Conservation (phyloP, 78 protist genomes). For the Dictyostelium purpureum region DNA sequence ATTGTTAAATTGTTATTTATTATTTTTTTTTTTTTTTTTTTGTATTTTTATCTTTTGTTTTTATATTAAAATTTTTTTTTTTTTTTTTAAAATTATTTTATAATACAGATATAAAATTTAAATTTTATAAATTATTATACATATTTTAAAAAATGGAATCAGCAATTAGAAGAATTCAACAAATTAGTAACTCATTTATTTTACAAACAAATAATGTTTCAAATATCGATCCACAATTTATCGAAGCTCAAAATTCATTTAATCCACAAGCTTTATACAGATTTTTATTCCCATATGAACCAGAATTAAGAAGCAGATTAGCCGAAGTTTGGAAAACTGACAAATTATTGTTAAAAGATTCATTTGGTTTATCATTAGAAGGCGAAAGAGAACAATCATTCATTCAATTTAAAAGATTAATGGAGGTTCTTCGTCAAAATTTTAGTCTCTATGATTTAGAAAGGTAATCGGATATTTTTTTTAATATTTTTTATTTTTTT, state of each 20-base stretch:
- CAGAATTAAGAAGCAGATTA: slow-evolving; percentile 14
- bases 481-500: neutral
- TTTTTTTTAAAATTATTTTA: no score
- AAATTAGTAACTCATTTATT: neutral
- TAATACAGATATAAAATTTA: no score
- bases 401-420: neutral
- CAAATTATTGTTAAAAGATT: neutral
- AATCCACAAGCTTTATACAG: slow-evolving; percentile 12
- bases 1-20: no score
- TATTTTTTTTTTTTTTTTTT: no score
- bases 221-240: neutral
- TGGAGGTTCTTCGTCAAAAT: neutral
- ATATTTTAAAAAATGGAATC: no score
- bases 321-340: neutral
- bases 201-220: neutral
- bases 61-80: no score
- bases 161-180: slow-evolving; percentile 16
- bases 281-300: slow-evolving; percentile 47
- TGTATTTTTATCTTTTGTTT: no score
- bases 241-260: slow-evolving; percentile 15
- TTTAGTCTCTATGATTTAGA: neutral
- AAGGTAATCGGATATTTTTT: neutral
- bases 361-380: slow-evolving; percentile 40
- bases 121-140: no score
- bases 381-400: slow-evolving; percentile 48